A percentile compares a stretch with the other conserved stretches of the same genome.
These are phyloP conservation scores for Polymyxa betae DNA, from an alignment of 208 protist genomes.

Conservation along the genomic window DNA sequence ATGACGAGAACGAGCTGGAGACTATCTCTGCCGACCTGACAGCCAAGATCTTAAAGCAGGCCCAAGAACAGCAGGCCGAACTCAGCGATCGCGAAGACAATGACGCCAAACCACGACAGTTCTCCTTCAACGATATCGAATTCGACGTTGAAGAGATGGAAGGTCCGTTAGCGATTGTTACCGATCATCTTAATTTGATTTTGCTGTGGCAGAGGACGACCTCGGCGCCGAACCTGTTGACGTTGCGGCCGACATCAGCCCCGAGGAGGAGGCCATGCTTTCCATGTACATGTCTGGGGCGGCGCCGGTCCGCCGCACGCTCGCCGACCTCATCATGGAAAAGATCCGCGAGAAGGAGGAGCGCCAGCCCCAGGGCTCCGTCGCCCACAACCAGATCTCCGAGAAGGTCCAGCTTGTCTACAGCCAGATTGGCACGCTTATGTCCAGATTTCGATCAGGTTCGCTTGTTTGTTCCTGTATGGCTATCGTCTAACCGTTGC, in stretches of 20 bases:
- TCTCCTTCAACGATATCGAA: constrained; percentile 27
- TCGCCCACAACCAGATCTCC: constrained; percentile 1
- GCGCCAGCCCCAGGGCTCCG: neutral
- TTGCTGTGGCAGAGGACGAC: neutral
- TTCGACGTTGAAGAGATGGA: constrained; percentile 41
- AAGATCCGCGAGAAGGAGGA: constrained; percentile 65
- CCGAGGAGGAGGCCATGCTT: constrained; percentile 37
- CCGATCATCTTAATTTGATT: neutral
- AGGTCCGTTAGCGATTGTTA: neutral
- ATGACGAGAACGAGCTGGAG: neutral
- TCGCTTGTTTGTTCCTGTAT: neutral
- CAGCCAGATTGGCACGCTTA: constrained; percentile 83
- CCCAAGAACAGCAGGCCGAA: neutral
- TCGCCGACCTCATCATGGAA: constrained; percentile 71
- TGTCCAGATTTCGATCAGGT: constrained; percentile 88
- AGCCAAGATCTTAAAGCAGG: constrained; percentile 19
- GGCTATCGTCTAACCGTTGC: neutral
- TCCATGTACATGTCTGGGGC: constrained; percentile 66
- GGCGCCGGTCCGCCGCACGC: constrained; percentile 41
- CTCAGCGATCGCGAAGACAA: neutral
- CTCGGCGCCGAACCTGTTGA: neutral
- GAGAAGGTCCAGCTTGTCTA: constrained; percentile 48
- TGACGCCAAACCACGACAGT: neutral
- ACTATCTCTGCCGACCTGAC: neutral
- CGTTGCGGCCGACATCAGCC: neutral